Base-by-base conservation (phyloP, 129 eudicot species). In the Sambucus nigra region DNA sequence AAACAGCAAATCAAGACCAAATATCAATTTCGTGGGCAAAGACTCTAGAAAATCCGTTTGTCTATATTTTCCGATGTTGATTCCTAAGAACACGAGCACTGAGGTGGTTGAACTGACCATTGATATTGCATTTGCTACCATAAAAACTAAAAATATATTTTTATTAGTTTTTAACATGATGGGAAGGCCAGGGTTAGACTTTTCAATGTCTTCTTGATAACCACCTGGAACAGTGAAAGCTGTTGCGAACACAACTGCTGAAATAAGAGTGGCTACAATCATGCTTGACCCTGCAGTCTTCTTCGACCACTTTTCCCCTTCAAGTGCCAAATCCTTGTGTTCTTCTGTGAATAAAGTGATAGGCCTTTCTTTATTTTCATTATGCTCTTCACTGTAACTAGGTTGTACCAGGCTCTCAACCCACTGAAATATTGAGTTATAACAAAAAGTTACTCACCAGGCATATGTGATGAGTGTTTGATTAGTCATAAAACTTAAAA, bases 211-310 rank as follows among this genome's bases (percentile, higher is more conserved):
- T n/a, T 26, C 45, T 7, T 75, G 39, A 29, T 53, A 75, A 19
- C 82, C 87, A 18, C 82, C 87, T 25, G 87, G 87, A 17, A 75
- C 61, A 4, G 87, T 75, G 42, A 80, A 75, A 33, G 76, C 78
- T 17, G 82, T 72, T 26, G 87, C 69, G 48, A 80, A 79, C 77
- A 75, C 71, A 59, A 79, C 86, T 7, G 86, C 78, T 18, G 86
- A 78, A 4, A 79, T 72, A 5, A 80, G 82, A 25, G 82, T 72
- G 47, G 75, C 82, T 1, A 75, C 82, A 7, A 80, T 60, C 82
- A 75, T 75, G 64, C 87, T 59, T 46, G 87, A 80, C 26, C 73
- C 76, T 23, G 82, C 75, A 1, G 82, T 80, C 56, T 75, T 68
- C 63, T 80, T 75, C 82, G 75, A 75, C 87, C 82, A 75, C 42